phyloP scores from a whole-genome alignment of 2,329 filamentous ascomycete species.

The Scortechinia acanthostroma region DNA sequence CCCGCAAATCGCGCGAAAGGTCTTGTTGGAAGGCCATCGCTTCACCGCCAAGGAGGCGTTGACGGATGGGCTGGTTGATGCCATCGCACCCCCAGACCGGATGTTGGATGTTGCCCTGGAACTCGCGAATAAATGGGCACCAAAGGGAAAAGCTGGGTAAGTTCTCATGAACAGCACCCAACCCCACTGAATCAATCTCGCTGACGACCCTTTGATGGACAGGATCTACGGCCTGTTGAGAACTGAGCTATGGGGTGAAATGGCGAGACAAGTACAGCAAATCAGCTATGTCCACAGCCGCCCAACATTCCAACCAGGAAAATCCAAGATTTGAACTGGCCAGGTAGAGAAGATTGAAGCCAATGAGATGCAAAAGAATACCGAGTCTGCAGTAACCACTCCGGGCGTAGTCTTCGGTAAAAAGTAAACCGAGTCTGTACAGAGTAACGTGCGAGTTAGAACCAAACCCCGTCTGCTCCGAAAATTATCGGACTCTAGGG shows the following conservation, averaged over 20 bases:
- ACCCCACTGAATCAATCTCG: not conserved
- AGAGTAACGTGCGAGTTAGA: no score
- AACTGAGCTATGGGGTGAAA: constrained; percentile 43
- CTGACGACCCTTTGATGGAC: not conserved
- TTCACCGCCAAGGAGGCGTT: constrained; percentile 43
- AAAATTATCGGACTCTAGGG: no score
- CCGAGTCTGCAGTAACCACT: no score
- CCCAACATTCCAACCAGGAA: not conserved
- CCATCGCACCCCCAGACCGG: constrained; percentile 32
- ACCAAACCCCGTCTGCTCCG: no score
- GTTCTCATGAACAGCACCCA: not conserved
- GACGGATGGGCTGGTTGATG: constrained; percentile 43
- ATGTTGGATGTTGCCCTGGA: constrained; percentile 36
- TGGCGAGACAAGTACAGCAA: constrained; percentile 34
- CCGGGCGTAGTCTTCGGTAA: no score
- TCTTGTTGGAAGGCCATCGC: constrained; percentile 43
- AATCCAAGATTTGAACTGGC: not conserved
- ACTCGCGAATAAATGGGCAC: constrained; percentile 29
- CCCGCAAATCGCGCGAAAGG: constrained; percentile 40
- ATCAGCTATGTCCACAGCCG: constrained; percentile 42
- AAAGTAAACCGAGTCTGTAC: no score
- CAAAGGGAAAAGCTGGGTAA: constrained; percentile 18
- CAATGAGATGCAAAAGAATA: no score
- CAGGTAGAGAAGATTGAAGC: no score
- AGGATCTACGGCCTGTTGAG: constrained; percentile 39